Percentiles rank a stretch among this genome's conserved stretches.
These are phyloP conservation scores for Suhomyces yuchorum DNA, from an alignment of 1,139 yeast genomes.

Conservation along the genomic window DNA sequence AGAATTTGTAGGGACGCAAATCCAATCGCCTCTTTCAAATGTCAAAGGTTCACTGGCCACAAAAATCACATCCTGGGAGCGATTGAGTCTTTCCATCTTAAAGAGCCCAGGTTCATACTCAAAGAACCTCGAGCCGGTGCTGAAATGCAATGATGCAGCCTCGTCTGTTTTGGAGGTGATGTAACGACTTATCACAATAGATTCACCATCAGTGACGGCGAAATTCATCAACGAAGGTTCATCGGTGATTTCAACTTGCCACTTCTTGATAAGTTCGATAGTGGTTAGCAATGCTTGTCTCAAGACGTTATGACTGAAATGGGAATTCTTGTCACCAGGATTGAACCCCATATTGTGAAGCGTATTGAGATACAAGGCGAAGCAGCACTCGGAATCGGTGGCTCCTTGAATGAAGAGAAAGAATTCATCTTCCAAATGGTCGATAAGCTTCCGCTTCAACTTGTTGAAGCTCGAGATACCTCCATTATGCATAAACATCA, in stretches of 20 bases:
- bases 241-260: constrained; percentile 48
- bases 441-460: constrained; percentile 72
- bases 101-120: constrained; percentile 90
- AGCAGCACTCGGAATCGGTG: constrained; percentile 94
- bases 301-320: constrained; percentile 56
- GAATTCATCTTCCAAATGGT: constrained; percentile 76
- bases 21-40: constrained; percentile 96
- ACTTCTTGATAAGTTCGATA: constrained; percentile 69
- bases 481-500: constrained; percentile 98
- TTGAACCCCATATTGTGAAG: constrained; percentile 74
- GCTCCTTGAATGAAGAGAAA: constrained; percentile 85
- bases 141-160: constrained; percentile 93
- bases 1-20: constrained; percentile 93
- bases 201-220: constrained; percentile 91
- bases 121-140: constrained; percentile 87
- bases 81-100: constrained; percentile 88
- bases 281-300: constrained; percentile 73
- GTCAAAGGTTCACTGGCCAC: constrained; percentile 96
- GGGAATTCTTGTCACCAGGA: constrained; percentile 44
- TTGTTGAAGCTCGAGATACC: constrained; percentile 73
- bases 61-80: constrained; percentile 93
- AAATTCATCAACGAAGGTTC: constrained; percentile 91
- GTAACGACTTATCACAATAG: constrained; percentile 87
- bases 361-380: constrained; percentile 83
- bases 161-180: constrained; percentile 88